phyloP scores from a whole-genome alignment of 306 rosid genomes.

The cucumber (Cucumis sativus) region DNA sequence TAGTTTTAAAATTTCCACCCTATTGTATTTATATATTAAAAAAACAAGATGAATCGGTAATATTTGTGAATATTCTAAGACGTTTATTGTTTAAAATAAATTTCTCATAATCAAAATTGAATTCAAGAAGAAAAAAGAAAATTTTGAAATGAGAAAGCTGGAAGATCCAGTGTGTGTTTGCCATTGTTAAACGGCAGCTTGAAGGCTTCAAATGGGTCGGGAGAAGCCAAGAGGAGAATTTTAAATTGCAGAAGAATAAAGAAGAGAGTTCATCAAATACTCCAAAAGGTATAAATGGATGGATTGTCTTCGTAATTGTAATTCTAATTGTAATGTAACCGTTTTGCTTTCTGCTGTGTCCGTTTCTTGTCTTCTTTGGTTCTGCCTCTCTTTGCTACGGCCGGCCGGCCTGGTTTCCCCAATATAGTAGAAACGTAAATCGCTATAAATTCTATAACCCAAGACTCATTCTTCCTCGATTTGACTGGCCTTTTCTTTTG shows the following conservation, averaged over 20 bases:
- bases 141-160: neutral
- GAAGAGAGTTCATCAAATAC: neutral
- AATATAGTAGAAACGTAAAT: slow-evolving; percentile 9
- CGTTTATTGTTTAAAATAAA: too few relatives aligned
- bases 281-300: neutral
- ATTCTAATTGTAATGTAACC: neutral
- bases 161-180: neutral
- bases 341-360: neutral
- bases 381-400: slow-evolving; percentile 18
- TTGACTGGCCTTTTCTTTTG: neutral
- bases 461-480: neutral
- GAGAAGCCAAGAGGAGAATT: neutral
- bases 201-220: neutral
- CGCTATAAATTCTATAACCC: neutral
- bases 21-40: too few relatives aligned
- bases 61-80: too few relatives aligned
- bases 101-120: too few relatives aligned
- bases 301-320: neutral
- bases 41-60: too few relatives aligned
- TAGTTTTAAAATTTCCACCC: too few relatives aligned
- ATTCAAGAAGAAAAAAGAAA: too few relatives aligned
- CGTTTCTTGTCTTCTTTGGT: neutral
- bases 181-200: neutral
- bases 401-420: slow-evolving; percentile 7
- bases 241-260: neutral